phyloP scores from a whole-genome alignment of 2,329 filamentous ascomycete species.

The Aspergillus hortae region DNA sequence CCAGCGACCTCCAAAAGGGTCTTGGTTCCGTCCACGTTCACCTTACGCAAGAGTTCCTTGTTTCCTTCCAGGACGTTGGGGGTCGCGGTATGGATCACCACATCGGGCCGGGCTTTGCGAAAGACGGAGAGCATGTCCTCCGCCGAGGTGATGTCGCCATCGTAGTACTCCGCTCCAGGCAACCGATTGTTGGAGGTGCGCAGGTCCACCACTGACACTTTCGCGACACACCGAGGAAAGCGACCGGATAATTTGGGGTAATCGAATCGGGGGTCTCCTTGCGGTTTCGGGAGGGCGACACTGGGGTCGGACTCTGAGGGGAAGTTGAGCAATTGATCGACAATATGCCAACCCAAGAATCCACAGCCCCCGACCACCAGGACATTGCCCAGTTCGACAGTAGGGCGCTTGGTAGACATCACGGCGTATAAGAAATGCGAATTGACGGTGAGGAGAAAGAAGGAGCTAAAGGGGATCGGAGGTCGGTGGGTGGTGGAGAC shows the following conservation, averaged over 20 bases:
- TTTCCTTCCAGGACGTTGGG: constrained; percentile 54
- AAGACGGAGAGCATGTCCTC: constrained; percentile 62
- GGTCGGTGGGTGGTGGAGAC: not conserved
- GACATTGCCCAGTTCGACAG: constrained; percentile 60
- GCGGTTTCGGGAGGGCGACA: constrained; percentile 34
- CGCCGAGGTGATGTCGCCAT: constrained; percentile 72
- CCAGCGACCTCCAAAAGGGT: constrained; percentile 67
- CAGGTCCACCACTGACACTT: constrained; percentile 70
- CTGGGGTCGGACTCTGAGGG: constrained; percentile 45
- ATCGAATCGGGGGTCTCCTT: constrained; percentile 34
- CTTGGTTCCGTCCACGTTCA: constrained; percentile 84
- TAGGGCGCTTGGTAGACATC: constrained; percentile 30
- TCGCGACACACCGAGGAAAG: constrained; percentile 43
- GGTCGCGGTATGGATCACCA: constrained; percentile 88
- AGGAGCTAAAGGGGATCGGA: constrained; percentile 5
- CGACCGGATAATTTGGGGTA: constrained; percentile 36
- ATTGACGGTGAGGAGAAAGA: not conserved
- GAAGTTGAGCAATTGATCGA: constrained; percentile 66
- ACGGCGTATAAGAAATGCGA: constrained; percentile 1
- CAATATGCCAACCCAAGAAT: constrained; percentile 79
- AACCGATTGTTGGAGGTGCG: constrained; percentile 65
- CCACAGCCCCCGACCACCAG: constrained; percentile 80
- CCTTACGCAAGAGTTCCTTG: constrained; percentile 66
- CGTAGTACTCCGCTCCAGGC: constrained; percentile 62
- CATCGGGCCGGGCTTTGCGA: constrained; percentile 64